Base-by-base conservation (phyloP, 306 rosid genomes). In the Sindora glabra region DNA sequence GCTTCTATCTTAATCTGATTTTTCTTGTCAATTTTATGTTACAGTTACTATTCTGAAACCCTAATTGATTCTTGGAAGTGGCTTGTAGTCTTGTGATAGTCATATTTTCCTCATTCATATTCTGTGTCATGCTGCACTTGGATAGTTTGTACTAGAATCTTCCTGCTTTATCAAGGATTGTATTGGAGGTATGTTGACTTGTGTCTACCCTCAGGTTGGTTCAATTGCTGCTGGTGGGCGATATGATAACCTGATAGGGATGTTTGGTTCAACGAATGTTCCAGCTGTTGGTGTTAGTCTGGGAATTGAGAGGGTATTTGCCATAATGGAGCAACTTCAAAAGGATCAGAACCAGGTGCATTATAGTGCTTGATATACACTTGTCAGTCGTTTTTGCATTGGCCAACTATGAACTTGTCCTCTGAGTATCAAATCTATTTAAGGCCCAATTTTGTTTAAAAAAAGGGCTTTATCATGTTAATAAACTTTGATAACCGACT, bases 241-340 rank as follows among this genome's bases (percentile, higher is more conserved):
- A 23, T 92, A 81, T 51, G 98, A 88, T 86, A 81, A 83, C 71
- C 92, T 92, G 23, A 82, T 92, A 72, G 90, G 96, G 30, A 92
- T 83, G 94, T 92, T 92, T 56, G 94, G 98, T 46, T 73, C 92
- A 46, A 92, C 76, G 82, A 88, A 78, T 73, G 86, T 86, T 64
- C 95, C 90, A 60, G 88, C 98, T 29, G 90, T 92, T 74, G 98
- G 98, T 63, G 78, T 86, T n/a, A 92, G 98, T 68, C 90, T 92
- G 68, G 98, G 98, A 78, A 92, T 92, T 19, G 96, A 89, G 68
- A 87, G 96, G 54, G 96, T 92, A 47, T 86, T 92, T 79, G 65
- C 83, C 56, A 92, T 92, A 65, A 81, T 88, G 96, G 98, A 92
- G 71, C 88, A 83, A 66, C 74, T 67, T 8, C 77, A 83, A 64